These are phyloP conservation scores for Bothia castanella DNA, from an alignment of 1,284 basidiomycete species.

Conservation along the genomic window DNA sequence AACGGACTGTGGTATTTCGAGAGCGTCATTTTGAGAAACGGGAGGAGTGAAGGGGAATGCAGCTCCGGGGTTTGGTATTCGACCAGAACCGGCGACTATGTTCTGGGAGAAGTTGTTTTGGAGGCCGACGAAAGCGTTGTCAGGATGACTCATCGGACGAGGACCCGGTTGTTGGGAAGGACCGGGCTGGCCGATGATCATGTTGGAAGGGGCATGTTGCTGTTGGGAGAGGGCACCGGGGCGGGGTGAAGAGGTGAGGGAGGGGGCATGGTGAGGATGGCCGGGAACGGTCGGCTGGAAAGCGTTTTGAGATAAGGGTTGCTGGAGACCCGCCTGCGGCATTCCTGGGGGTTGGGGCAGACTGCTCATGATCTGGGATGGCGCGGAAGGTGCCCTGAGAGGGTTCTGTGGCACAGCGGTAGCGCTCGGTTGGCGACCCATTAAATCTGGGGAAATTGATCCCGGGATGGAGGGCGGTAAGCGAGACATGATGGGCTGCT, in stretches of 20 bases:
- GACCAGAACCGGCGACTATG: constrained; percentile 32
- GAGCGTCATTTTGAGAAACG: constrained; percentile 38
- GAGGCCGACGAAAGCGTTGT: constrained; percentile 45
- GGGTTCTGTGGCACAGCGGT: constrained; percentile 39
- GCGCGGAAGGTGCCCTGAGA: constrained; percentile 40
- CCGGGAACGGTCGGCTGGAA: constrained; percentile 37
- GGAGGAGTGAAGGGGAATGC: constrained; percentile 41
- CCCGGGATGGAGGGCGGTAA: constrained; percentile 38
- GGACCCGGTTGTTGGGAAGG: constrained; percentile 42
- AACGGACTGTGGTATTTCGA: constrained; percentile 39
- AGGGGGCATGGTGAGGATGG: constrained; percentile 38
- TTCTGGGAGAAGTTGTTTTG: constrained; percentile 40
- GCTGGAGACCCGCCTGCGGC: constrained; percentile 32
- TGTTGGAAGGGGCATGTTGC: constrained; percentile 37
- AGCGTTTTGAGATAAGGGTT: constrained; percentile 43
- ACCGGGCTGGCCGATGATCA: constrained; percentile 43
- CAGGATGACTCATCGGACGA: constrained; percentile 47
- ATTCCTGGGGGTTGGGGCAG: constrained; percentile 45
- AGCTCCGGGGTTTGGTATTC: constrained; percentile 38
- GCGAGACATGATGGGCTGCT: constrained; percentile 33
- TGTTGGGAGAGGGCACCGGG: constrained; percentile 40
- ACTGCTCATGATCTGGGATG: constrained; percentile 47
- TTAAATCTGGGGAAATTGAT: constrained; percentile 44
- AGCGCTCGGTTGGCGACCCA: constrained; percentile 36
- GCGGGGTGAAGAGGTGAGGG: constrained; percentile 46